Percentiles rank a stretch among this genome's conserved stretches.
phyloP scores from a whole-genome alignment of 208 protist genomes.

The Crithidia bombi region DNA sequence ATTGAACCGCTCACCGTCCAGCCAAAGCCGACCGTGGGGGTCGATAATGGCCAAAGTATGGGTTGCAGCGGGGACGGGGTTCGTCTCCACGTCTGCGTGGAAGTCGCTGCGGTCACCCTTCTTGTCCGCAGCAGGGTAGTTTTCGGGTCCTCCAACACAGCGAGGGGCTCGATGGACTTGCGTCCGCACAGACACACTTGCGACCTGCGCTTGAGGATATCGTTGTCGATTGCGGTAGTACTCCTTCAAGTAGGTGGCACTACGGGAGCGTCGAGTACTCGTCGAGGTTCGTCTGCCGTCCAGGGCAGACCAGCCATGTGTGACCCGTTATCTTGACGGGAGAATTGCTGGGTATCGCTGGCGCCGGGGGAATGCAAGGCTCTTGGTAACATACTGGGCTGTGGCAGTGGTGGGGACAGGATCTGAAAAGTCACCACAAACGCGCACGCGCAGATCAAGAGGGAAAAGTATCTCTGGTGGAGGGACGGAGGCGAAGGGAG shows the following conservation, averaged over 20 bases:
- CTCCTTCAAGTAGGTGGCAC: slow-evolving; percentile 1
- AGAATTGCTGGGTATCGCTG: no score
- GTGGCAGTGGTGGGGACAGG: no score
- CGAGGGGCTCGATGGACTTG: slow-evolving; percentile 14
- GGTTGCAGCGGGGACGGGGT: slow-evolving; percentile 11
- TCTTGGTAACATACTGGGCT: no score
- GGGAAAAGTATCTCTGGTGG: no score
- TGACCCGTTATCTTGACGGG: no score
- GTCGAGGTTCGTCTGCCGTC: slow-evolving; percentile 22
- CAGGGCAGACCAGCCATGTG: no score
- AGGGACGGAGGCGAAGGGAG: no score
- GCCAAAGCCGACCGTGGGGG: slow-evolving; percentile 22
- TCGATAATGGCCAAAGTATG: slow-evolving; percentile 32
- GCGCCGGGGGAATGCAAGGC: no score
- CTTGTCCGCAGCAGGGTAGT: slow-evolving; percentile 11
- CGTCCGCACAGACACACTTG: slow-evolving; percentile 23
- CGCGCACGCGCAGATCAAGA: no score
- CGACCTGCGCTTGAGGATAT: slow-evolving; percentile 11
- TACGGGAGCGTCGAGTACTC: neutral
- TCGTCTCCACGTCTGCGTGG: slow-evolving; percentile 18
- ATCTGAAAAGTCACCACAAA: no score
- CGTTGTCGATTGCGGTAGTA: slow-evolving; percentile 25
- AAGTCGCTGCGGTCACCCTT: slow-evolving; percentile 25
- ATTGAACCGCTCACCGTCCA: slow-evolving; percentile 22
- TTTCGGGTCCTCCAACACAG: neutral